phyloP scores from a whole-genome alignment of 2,329 filamentous ascomycete species.

The Pseudogymnoascus sp. region DNA sequence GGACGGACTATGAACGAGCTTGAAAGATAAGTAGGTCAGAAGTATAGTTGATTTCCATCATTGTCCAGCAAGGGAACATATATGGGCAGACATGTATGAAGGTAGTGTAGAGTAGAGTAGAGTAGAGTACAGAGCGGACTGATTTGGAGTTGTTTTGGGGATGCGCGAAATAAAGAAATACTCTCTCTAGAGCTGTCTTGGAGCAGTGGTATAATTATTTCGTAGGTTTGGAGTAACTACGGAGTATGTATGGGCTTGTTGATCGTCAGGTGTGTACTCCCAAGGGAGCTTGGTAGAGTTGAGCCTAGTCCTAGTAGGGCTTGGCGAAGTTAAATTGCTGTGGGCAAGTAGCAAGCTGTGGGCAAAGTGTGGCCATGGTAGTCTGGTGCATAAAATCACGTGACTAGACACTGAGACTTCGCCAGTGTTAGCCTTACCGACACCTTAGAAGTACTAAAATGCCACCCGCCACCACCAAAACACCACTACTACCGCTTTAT shows the following conservation, averaged over 20 bases:
- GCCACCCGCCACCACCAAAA: no score
- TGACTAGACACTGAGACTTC: neutral
- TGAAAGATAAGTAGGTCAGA: neutral
- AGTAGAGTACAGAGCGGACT: neutral
- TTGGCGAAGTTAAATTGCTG: slow-evolving; percentile 4
- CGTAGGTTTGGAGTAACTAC: neutral
- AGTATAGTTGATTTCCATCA: neutral
- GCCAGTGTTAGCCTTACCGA: neutral
- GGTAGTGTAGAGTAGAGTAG: no score
- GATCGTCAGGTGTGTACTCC: neutral
- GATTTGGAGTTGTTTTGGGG: neutral
- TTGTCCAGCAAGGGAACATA: neutral
- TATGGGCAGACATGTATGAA: neutral
- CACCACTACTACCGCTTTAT: no score
- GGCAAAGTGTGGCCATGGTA: neutral
- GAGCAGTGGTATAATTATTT: neutral
- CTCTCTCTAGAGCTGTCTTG: neutral
- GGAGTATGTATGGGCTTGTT: neutral
- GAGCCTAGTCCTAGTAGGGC: slow-evolving; percentile 3
- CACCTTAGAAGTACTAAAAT: neutral
- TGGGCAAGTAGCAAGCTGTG: neutral
- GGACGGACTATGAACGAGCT: neutral
- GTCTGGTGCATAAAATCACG: neutral
- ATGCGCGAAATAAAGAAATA: neutral
- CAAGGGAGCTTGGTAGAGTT: slow-evolving; percentile 7